These are phyloP conservation scores for Auricularia sp. DNA, from an alignment of 768 basidiomycete genomes.

Conservation along the genomic window DNA sequence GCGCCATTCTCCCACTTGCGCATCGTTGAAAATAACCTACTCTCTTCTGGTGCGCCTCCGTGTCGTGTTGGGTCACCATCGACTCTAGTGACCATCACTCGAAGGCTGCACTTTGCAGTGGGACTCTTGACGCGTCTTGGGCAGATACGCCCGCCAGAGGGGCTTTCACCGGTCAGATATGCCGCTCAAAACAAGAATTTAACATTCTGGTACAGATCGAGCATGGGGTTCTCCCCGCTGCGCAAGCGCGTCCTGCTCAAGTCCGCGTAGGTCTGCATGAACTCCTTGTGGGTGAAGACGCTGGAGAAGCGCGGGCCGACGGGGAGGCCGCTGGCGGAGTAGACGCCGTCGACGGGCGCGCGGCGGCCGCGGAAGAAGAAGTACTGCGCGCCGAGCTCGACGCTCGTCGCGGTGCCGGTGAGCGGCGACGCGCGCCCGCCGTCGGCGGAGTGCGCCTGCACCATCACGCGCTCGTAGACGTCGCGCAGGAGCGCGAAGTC, in stretches of 20 bases:
- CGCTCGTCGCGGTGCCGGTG: slow-evolving; percentile 35
- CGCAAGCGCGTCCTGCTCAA: slow-evolving; percentile 54
- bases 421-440: slow-evolving; percentile 39
- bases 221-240: slow-evolving; percentile 82
- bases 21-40: too few relatives aligned
- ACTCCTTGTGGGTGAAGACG: slow-evolving; percentile 83
- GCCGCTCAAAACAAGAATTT: slow-evolving; percentile 69
- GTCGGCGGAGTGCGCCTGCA: slow-evolving; percentile 32
- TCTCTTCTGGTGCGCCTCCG: too few relatives aligned
- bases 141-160: too few relatives aligned
- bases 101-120: too few relatives aligned
- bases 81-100: too few relatives aligned
- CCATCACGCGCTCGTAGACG: slow-evolving; percentile 80
- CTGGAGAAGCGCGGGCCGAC: slow-evolving; percentile 72
- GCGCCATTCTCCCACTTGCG: too few relatives aligned
- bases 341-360: slow-evolving; percentile 55
- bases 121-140: too few relatives aligned
- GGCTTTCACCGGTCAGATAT: too few relatives aligned
- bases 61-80: too few relatives aligned
- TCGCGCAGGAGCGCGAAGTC: slow-evolving; percentile 74
- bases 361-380: slow-evolving; percentile 58
- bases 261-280: slow-evolving; percentile 78
- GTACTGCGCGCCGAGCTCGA: slow-evolving; percentile 50
- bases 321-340: slow-evolving; percentile 65
- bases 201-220: slow-evolving; percentile 87